Evolutionary conservation across 805 yeast species (phyloP), one percentile per base, ranked within the genome.

Genomic region (Kodamaea jinghongensis): DNA sequence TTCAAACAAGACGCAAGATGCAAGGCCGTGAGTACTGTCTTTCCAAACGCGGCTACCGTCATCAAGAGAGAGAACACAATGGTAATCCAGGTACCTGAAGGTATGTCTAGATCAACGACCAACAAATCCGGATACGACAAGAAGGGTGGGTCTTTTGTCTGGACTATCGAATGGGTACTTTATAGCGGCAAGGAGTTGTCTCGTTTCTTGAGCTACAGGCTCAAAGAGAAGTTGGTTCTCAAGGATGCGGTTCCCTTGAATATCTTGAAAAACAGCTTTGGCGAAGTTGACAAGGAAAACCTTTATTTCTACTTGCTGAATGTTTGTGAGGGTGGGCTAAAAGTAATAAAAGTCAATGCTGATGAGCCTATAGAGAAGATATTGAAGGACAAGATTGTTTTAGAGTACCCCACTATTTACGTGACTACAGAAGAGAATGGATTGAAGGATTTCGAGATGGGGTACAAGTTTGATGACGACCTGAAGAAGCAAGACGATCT

Each of bases 161-260:
- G 96, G 96, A 82, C 95, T 0, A 61, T 88, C 0, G 95, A 88
- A 55, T 84, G 88, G 86, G 54, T 76, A 1, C 44, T 81, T 2
- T 56, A 75, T 3, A 60, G 57, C 10, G 61, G 55, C 1, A 28
- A 38, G 3, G 62, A 60, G 14, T 26, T 50, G 6, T 54, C 60
- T 12, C 54, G 58, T n/a, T 70, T 73, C 41, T 45, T 72, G n/a
- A 73, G 74, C 42, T 72, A 55, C 42, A 63, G 72, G 32, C 51
- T 71, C 12, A 63, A 61, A 31, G 83, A 77, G 42, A 50, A 50
- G 10, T 38, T 52, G 2, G 31, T 44, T 0, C 42, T 77, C 14
- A 47, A 46, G 6, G 72, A 69, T 7, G 58, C 73, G 0, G 63
- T 75, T 1, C 81, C 81, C 1, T 33, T 60, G 44, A 55, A 61